Base-by-base conservation (phyloP, 2,329 filamentous ascomycete genomes). In the Trichoderma guizhouense region DNA sequence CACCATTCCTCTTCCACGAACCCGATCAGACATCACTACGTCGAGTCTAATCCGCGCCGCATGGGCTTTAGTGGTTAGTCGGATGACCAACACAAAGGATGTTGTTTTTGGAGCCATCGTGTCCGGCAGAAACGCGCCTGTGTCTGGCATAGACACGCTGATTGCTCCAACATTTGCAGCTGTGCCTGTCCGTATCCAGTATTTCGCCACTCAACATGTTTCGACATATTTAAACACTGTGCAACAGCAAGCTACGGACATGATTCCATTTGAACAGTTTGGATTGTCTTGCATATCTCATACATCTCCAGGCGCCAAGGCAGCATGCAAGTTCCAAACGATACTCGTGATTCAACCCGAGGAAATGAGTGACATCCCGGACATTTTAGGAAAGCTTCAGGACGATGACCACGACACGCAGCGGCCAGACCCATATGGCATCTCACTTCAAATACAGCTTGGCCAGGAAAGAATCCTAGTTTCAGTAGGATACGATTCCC, bases 51-150 rank as follows among this genome's bases (percentile, higher is more conserved):
- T 77, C 4, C 72, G 74, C 1, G 84, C 85, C 32, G 88, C 88
- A 0, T 83, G 86, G 75, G 83, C 84, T 11, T 84, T 86, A 61
- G 76, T 91, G 3, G 76, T 89, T 5, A 79, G 83, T 21, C 79
- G 79, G 12, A 89, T 90, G 73, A 76, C 82, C 4, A 86, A 73
- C 7, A 63, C 69, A 0, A 36, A 79, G 1, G 82, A 85, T 69
- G 77, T 84, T 12, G 76, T 82, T 6, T 84, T 85, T 65, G 84
- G 84, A 2, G 79, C 81, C 72, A 84, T 82, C 5, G 62, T 74
- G 0, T 74, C 72, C 1, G 77, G 77, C 9, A 70, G 75, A 8
- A 72, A 76, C 15, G 72, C 74, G 2, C 72, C 72, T 0, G 36
- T 78, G 3, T 28, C 43, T 8, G 73, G 72, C 6, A 73, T 78